These are phyloP conservation scores for Kalaharituber pfeilii DNA, from an alignment of 2,329 filamentous ascomycete species.

Conservation along the genomic window DNA sequence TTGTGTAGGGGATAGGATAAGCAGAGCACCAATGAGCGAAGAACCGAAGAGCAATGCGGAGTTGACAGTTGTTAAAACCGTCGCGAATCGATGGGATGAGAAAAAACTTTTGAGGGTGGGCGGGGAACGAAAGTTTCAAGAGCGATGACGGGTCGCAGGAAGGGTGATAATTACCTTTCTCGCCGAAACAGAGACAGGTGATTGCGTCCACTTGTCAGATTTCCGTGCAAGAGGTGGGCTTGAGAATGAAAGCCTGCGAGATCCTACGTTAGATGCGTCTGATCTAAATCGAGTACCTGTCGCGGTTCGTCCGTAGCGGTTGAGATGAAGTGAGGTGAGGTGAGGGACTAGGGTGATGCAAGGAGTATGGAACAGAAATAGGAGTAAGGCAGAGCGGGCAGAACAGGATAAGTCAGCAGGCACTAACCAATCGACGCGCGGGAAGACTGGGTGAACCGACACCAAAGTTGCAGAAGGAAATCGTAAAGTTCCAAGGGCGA, in stretches of 20 bases:
- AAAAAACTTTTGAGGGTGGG: not conserved
- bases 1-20: too few relatives aligned
- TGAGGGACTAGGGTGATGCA: not conserved
- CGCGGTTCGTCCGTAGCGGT: too few relatives aligned
- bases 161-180: not conserved
- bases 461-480: too few relatives aligned
- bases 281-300: not conserved
- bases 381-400: constrained; percentile 1
- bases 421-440: not conserved
- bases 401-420: not conserved
- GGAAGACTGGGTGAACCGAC: too few relatives aligned
- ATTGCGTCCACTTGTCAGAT: not conserved
- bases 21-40: not conserved
- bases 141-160: not conserved
- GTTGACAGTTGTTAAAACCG: not conserved
- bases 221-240: not conserved
- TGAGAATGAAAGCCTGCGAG: not conserved
- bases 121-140: too few relatives aligned
- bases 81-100: too few relatives aligned
- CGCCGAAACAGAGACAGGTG: not conserved
- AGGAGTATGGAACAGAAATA: not conserved
- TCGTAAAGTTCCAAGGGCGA: too few relatives aligned
- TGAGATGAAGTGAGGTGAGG: not conserved
- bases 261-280: not conserved
- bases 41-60: not conserved